Percentiles rank a stretch among this genome's conserved stretches.
phyloP scores from a whole-genome alignment of 2,329 filamentous ascomycete genomes.

The Pseudovirgaria hyperparasitica region DNA sequence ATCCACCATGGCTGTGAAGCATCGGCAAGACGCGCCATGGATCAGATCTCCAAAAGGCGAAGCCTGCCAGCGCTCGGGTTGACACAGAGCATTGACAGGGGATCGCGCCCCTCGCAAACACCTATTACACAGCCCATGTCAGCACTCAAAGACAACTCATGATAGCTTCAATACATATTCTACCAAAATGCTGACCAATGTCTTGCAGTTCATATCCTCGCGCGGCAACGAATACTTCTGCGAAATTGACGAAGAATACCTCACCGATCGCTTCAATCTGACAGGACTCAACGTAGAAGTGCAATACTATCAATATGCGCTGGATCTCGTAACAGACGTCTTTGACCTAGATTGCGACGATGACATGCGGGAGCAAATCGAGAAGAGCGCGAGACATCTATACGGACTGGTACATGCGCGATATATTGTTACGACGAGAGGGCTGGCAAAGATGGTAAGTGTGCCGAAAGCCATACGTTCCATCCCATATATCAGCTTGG shows the following conservation, averaged over 20 bases:
- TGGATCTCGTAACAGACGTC: constrained; percentile 93
- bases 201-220: constrained; percentile 80
- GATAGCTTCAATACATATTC: no score
- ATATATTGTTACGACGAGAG: constrained; percentile 92
- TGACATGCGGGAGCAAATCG: constrained; percentile 94
- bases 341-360: constrained; percentile 98
- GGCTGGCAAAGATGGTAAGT: constrained; percentile 87
- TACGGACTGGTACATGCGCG: constrained; percentile 93
- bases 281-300: constrained; percentile 96
- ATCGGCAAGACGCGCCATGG: no score
- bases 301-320: constrained; percentile 96
- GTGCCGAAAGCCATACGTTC: neutral
- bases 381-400: constrained; percentile 89
- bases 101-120: no score
- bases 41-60: no score
- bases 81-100: no score
- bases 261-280: constrained; percentile 95
- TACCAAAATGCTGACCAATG: no score
- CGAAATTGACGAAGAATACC: constrained; percentile 98
- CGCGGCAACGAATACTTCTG: constrained; percentile 98
- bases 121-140: no score
- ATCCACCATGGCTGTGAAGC: no score
- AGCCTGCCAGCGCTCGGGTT: no score
- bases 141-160: no score
- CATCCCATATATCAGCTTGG: constrained; percentile 1